These are phyloP conservation scores for Friedmanniomyces simplex DNA, from an alignment of 495 filamentous ascomycete species.

Conservation along the genomic window DNA sequence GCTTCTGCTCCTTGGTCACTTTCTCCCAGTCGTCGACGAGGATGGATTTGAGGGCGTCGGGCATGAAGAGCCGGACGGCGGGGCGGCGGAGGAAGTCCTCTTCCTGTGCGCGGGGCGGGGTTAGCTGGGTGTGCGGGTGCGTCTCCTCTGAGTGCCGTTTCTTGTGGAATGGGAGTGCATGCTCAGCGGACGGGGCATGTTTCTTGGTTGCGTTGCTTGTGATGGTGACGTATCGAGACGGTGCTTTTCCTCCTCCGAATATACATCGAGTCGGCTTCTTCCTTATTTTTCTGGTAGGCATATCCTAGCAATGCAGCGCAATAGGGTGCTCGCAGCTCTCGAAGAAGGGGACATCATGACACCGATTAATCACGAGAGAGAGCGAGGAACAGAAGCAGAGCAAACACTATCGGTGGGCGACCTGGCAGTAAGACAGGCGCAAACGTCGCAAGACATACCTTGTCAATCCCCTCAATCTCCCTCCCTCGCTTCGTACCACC, in stretches of 20 bases:
- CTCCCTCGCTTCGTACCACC: conserved; percentile 58
- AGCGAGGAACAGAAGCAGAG: neutral
- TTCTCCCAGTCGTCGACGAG: conserved; percentile 99
- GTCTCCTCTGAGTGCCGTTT: neutral
- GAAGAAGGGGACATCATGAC: too few relatives aligned
- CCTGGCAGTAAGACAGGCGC: neutral
- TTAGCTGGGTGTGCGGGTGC: neutral
- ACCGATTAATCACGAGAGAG: neutral
- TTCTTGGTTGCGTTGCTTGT: too few relatives aligned
- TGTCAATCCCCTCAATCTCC: conserved; percentile 71
- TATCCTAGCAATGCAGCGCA: too few relatives aligned
- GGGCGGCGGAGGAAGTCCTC: conserved; percentile 71
- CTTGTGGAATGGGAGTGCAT: too few relatives aligned
- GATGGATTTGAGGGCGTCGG: conserved; percentile 76
- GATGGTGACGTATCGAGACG: too few relatives aligned
- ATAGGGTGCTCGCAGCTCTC: too few relatives aligned
- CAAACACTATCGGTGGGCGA: neutral
- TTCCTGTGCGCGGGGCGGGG: conserved; percentile 47
- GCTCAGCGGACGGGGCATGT: too few relatives aligned
- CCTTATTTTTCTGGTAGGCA: too few relatives aligned
- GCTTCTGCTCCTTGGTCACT: conserved; percentile 82
- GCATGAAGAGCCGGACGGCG: conserved; percentile 67
- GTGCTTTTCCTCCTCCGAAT: too few relatives aligned
- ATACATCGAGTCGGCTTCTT: too few relatives aligned
- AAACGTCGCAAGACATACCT: conserved; percentile 46